phyloP scores from a whole-genome alignment of 306 rosid genomes.

The Citrullus amarus region DNA sequence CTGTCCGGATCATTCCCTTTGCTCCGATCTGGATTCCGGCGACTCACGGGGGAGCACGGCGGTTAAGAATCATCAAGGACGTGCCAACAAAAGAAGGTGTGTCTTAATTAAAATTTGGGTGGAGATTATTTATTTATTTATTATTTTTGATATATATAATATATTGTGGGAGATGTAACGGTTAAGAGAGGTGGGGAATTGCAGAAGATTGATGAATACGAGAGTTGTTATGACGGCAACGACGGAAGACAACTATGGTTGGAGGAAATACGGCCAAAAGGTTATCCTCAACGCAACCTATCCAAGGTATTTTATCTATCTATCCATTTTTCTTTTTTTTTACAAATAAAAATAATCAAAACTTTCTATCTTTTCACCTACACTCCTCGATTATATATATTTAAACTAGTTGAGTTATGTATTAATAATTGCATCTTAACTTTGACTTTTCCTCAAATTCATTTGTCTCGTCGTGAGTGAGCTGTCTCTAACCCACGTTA shows the following conservation, averaged over 20 bases:
- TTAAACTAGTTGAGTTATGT: too few species aligned
- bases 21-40: slow-evolving; percentile 24
- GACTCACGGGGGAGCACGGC: slow-evolving; percentile 27
- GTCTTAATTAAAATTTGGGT: too few species aligned
- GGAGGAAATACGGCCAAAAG: slow-evolving; percentile 97
- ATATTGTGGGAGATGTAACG: neutral
- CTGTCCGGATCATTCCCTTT: neutral
- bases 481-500: too few species aligned
- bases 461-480: too few species aligned
- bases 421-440: rapidly evolving
- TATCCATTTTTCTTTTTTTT: neutral
- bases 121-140: too few species aligned
- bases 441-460: too few species aligned
- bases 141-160: too few species aligned
- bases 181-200: neutral
- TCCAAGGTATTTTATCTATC: slow-evolving; percentile 43
- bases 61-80: slow-evolving; percentile 36
- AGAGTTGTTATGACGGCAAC: slow-evolving; percentile 5
- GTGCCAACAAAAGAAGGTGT: slow-evolving; percentile 55
- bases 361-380: too few species aligned
- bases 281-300: slow-evolving; percentile 49
- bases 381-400: too few species aligned
- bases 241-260: slow-evolving; percentile 40
- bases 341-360: too few species aligned
- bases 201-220: slow-evolving; percentile 45